A percentile compares a stretch with the other conserved stretches of the same genome.
phyloP scores from a whole-genome alignment of 805 yeast species.

The Ogataea nakhonphanomensis region DNA sequence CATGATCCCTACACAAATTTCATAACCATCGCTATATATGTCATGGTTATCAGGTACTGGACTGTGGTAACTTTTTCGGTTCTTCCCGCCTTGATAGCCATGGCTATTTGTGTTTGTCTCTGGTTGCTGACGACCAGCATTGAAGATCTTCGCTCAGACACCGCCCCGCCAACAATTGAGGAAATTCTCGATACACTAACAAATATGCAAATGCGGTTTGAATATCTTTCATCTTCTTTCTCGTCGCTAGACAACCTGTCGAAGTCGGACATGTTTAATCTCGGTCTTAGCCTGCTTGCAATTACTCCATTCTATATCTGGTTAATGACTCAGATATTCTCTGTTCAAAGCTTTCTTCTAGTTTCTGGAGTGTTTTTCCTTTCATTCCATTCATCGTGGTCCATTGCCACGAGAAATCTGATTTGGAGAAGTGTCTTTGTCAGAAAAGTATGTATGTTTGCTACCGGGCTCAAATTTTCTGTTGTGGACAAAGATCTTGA shows the following conservation, averaged over 20 bases:
- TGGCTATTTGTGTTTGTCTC: constrained; percentile 38
- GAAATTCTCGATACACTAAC: constrained; percentile 47
- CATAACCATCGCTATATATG: constrained; percentile 37
- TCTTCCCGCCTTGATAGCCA: constrained; percentile 38
- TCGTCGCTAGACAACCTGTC: constrained; percentile 11
- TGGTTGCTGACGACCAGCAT: constrained; percentile 45
- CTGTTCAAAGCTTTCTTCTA: constrained; percentile 33
- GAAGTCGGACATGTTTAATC: constrained; percentile 28
- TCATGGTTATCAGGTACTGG: constrained; percentile 45
- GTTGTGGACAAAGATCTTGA: constrained; percentile 18
- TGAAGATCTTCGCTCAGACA: constrained; percentile 33
- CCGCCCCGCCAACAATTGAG: constrained; percentile 45
- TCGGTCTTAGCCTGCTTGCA: constrained; percentile 32
- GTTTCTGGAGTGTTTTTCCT: constrained; percentile 36
- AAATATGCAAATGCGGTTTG: constrained; percentile 42
- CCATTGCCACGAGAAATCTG: constrained; percentile 41
- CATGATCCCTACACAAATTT: constrained; percentile 46
- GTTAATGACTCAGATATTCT: constrained; percentile 33
- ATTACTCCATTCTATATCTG: constrained; percentile 44
- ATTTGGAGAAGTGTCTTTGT: constrained; percentile 49
- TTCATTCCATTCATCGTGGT: constrained; percentile 48
- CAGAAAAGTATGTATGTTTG: constrained; percentile 35
- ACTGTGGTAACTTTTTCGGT: constrained; percentile 31
- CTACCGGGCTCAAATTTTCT: constrained; percentile 39
- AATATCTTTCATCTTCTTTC: constrained; percentile 39